phyloP scores from a whole-genome alignment of 1,284 basidiomycete species.

The Cutaneotrichosporon cyanovorans region DNA sequence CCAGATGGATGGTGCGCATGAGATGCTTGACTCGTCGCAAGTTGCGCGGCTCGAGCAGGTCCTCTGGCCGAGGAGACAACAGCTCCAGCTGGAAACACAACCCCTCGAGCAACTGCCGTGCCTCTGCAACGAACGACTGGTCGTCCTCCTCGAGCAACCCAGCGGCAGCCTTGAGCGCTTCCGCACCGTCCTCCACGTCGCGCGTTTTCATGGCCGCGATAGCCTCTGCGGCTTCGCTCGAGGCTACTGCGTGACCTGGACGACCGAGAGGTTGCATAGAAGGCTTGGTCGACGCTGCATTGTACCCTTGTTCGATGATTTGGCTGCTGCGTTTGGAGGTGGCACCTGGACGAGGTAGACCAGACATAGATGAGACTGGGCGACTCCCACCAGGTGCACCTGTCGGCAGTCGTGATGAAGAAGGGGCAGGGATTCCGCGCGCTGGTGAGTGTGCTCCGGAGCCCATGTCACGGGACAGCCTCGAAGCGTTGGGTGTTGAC shows the following conservation, averaged over 20 bases:
- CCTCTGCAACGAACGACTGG: constrained; percentile 48
- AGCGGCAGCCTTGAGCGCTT: constrained; percentile 86
- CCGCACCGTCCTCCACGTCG: constrained; percentile 77
- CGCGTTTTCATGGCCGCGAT: constrained; percentile 47
- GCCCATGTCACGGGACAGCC: constrained; percentile 5
- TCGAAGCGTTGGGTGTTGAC: constrained; percentile 1
- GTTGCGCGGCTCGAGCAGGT: constrained; percentile 63
- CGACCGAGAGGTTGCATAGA: constrained; percentile 25
- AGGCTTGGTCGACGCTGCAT: constrained; percentile 2
- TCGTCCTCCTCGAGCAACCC: constrained; percentile 66
- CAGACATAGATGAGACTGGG: constrained; percentile 11
- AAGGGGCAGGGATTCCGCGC: constrained; percentile 8
- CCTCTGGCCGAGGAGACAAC: constrained; percentile 54
- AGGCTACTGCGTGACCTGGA: neutral
- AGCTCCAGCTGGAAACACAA: constrained; percentile 50
- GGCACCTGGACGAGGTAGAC: constrained; percentile 8
- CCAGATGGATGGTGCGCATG: constrained; percentile 60
- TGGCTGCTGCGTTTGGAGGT: neutral
- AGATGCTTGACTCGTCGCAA: constrained; percentile 86
- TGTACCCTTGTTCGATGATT: neutral
- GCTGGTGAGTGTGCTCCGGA: constrained; percentile 2
- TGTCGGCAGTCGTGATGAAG: neutral
- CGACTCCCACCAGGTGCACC: constrained; percentile 4
- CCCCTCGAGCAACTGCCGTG: constrained; percentile 67
- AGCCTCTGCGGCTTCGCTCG: constrained; percentile 8